Evolutionary conservation across 768 basidiomycete genomes (phyloP).

Genomic region (Krasilnikovozyma curviuscula): DNA sequence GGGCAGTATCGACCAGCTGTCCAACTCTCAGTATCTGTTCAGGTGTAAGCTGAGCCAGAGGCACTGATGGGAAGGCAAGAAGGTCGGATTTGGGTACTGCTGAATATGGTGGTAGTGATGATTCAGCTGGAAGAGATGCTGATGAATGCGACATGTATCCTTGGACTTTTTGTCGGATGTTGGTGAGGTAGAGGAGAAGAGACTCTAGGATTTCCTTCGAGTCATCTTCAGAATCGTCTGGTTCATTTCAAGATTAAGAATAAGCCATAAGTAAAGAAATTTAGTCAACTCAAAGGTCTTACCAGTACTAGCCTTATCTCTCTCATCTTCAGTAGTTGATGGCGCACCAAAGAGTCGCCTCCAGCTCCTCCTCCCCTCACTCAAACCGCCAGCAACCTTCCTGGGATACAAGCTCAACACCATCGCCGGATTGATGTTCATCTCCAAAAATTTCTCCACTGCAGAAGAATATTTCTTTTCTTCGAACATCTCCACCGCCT

Average conservation of each 20-base stretch:
- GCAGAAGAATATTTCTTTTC: conserved; percentile 51
- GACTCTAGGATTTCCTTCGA: conserved; percentile 52
- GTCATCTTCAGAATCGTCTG: neutral
- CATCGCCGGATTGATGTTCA: conserved; percentile 82
- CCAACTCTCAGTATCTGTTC: conserved; percentile 73
- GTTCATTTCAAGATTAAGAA: neutral
- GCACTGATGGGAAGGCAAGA: conserved; percentile 54
- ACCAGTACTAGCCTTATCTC: neutral
- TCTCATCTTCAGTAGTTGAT: conserved; percentile 2
- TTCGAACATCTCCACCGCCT: conserved; percentile 61
- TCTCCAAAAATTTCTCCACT: conserved; percentile 66
- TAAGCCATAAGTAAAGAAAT: neutral
- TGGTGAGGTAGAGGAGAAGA: conserved; percentile 67
- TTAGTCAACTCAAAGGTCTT: neutral
- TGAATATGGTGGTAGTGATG: conserved; percentile 44
- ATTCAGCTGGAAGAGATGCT: conserved; percentile 43
- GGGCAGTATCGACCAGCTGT: conserved; percentile 82
- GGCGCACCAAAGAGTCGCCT: conserved; percentile 9
- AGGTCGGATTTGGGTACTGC: conserved; percentile 40
- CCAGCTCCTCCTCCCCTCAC: conserved; percentile 19
- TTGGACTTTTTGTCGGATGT: conserved; percentile 66
- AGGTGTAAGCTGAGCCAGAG: conserved; percentile 50
- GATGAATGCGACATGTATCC: conserved; percentile 52
- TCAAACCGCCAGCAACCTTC: conserved; percentile 21
- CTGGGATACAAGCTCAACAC: conserved; percentile 70